Evolutionary conservation across 1,139 yeast genomes (phyloP).

Genomic region (Blastobotrys indianensis): DNA sequence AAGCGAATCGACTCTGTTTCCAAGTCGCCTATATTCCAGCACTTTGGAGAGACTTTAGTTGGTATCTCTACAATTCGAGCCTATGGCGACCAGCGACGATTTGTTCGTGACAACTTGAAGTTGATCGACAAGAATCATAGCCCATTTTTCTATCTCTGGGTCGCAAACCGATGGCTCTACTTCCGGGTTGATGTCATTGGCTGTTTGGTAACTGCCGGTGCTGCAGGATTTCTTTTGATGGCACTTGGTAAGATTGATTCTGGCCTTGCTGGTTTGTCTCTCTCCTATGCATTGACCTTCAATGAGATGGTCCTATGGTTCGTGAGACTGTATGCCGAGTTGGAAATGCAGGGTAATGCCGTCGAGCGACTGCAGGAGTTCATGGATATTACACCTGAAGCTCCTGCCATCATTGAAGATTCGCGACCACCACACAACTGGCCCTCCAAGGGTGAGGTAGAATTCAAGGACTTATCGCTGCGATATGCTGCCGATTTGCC

Average conservation of each 20-base stretch:
- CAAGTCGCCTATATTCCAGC: conserved; percentile 94
- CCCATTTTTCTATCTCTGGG: conserved; percentile 95
- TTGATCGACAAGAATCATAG: conserved; percentile 79
- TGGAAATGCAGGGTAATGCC: conserved; percentile 95
- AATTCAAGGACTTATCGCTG: conserved; percentile 68
- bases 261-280: conserved; percentile 91
- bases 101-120: conserved; percentile 70
- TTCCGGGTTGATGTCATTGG: conserved; percentile 82
- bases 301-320: conserved; percentile 88
- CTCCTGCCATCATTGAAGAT: conserved; percentile 55
- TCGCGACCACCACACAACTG: conserved; percentile 66
- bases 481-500: conserved; percentile 88
- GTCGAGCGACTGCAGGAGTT: conserved; percentile 87
- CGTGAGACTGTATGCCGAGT: conserved; percentile 78
- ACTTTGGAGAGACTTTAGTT: conserved; percentile 83
- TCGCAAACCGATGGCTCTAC: conserved; percentile 89
- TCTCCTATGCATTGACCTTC: conserved; percentile 85
- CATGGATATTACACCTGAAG: conserved; percentile 77
- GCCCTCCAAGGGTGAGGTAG: conserved; percentile 81
- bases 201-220: conserved; percentile 69
- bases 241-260: conserved; percentile 69
- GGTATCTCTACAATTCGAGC: conserved; percentile 98
- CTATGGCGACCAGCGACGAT: conserved; percentile 85
- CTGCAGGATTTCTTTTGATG: conserved; percentile 69
- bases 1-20: conserved; percentile 84